Evolutionary conservation across 441 rosid species (phyloP), one percentile per base, ranked within the genome.

Genomic region (Gossypium schwendimanii): DNA sequence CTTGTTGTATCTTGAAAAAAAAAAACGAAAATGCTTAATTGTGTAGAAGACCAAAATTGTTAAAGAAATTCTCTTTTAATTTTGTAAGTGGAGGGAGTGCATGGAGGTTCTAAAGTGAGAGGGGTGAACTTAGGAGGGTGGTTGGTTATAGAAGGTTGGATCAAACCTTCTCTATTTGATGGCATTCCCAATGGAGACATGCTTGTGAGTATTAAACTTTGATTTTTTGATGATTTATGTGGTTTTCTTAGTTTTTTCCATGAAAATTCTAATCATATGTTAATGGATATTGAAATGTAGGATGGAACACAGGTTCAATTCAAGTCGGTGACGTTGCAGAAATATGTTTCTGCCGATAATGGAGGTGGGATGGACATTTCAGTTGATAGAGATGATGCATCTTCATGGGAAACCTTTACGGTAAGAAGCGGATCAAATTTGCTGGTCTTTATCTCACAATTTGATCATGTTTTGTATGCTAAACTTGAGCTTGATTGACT

Each of bases 81-180:
- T 77, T 57, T 47, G 47, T 1, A 58, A 90, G 93, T 90, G 80
- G 88, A 84, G 72, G 96, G 96, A 62, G 49, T 88, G 61, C 78
- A 41, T 63, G 85, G 78, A 24, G 81, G 79, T 79, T 76, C 90
- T 61, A 90, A 87, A 85, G 96, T 90, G 69, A 80, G 87, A 78
- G 96, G 84, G 71, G 96, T 90, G 69, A 90, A 90, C 71, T 82
- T 90, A 78, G 96, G 91, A 23, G 96, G 96, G n/a, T 90, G 96
- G 96, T 75, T 90, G 73, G 89, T 90, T 67, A 58, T 90, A 17
- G 93, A 90, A 81, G 96, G 96, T 72, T 90, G 96, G 96, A 88
- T 90, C 73, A 90, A 88, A 77, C 93, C 96, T 60, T 87, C 93
- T 65, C 84, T 90, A 28, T 90, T 90, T 71, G 85, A 88, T 77